These are phyloP conservation scores for Suillus subluteus DNA, from an alignment of 768 basidiomycete species.

Conservation along the genomic window DNA sequence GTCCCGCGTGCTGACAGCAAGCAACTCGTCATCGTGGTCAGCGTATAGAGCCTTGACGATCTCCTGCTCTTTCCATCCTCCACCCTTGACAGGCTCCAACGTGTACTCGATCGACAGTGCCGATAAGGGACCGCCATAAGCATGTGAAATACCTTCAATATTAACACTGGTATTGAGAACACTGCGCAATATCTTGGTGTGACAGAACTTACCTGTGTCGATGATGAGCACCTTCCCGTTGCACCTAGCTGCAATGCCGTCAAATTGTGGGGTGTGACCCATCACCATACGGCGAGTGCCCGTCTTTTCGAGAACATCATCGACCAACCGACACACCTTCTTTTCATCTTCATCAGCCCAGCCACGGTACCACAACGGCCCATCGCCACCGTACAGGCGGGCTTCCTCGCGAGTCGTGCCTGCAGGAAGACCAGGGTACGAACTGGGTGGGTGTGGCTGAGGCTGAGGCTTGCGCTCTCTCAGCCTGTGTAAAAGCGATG, in stretches of 20 bases:
- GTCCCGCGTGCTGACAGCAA: slow-evolving; percentile 30
- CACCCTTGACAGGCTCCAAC: slow-evolving; percentile 58
- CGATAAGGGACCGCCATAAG: slow-evolving; percentile 92
- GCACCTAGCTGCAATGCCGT: slow-evolving; percentile 86
- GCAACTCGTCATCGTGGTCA: slow-evolving; percentile 34
- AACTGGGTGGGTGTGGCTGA: slow-evolving; percentile 78
- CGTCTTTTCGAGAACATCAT: slow-evolving; percentile 68
- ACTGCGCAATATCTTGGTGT: background rate
- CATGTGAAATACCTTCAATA: slow-evolving; percentile 82
- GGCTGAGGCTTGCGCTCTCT: slow-evolving; percentile 67
- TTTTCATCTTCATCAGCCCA: slow-evolving; percentile 82
- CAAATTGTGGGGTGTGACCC: slow-evolving; percentile 95
- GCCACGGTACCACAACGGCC: slow-evolving; percentile 94
- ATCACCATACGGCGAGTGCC: slow-evolving; percentile 90
- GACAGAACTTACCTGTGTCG: slow-evolving; percentile 70
- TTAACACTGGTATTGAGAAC: slow-evolving; percentile 14
- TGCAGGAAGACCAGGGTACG: slow-evolving; percentile 72
- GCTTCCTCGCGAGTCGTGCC: slow-evolving; percentile 68
- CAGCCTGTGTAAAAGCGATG: slow-evolving; percentile 69
- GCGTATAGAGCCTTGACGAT: slow-evolving; percentile 40
- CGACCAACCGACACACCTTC: slow-evolving; percentile 70
- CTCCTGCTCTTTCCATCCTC: slow-evolving; percentile 40
- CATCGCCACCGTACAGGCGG: slow-evolving; percentile 73
- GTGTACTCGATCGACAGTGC: slow-evolving; percentile 88
- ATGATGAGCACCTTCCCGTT: slow-evolving; percentile 94